These are phyloP conservation scores for Trebouxia sp. DNA, from an alignment of 139 green algal species.

Conservation along the genomic window DNA sequence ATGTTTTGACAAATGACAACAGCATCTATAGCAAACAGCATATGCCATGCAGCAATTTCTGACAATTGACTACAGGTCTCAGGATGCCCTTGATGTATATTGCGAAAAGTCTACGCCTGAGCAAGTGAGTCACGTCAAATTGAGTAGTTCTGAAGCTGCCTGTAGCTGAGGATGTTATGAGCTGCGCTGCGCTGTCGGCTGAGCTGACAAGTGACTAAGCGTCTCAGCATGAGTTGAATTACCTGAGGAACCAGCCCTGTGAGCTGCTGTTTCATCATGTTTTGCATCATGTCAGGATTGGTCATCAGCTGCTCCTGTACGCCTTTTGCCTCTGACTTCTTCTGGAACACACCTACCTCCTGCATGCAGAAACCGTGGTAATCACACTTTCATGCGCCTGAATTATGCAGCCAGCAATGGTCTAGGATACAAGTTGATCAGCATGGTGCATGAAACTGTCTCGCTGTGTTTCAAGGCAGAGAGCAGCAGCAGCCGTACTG, in stretches of 20 bases:
- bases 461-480: too few relatives aligned
- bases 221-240: neutral
- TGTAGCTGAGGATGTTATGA: neutral
- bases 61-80: too few relatives aligned
- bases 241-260: constrained; percentile 79
- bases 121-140: neutral
- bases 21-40: too few relatives aligned
- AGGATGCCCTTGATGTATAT: too few relatives aligned
- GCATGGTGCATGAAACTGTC: too few relatives aligned
- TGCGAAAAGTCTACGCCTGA: neutral
- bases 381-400: too few relatives aligned
- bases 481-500: too few relatives aligned
- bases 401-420: too few relatives aligned
- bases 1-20: too few relatives aligned
- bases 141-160: neutral
- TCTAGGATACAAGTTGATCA: too few relatives aligned
- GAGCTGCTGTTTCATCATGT: constrained; percentile 92
- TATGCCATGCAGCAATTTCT: too few relatives aligned
- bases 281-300: constrained; percentile 85
- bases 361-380: constrained; percentile 10
- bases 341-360: constrained; percentile 68
- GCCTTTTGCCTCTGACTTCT: constrained; percentile 55
- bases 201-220: neutral
- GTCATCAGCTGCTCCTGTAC: constrained; percentile 86
- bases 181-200: too few relatives aligned